Evolutionary conservation across 352 stramenopile genomes (phyloP).

Genomic region (Stramenopiles sp.): DNA sequence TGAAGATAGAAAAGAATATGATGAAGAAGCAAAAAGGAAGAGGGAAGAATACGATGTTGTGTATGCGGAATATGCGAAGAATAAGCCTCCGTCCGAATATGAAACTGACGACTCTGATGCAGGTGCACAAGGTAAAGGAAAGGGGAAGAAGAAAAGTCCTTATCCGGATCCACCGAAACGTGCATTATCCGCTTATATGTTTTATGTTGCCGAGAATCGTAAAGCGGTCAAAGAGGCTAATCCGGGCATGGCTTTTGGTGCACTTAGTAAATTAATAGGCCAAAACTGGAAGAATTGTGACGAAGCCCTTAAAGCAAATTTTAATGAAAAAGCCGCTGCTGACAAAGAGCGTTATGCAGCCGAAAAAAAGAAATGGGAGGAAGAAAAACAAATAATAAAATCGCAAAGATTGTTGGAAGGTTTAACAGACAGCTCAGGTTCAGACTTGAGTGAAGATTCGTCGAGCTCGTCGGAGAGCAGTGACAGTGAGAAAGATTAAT

Average conservation of each 20-base stretch:
- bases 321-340: background rate
- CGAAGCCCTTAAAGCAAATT: background rate
- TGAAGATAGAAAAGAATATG: constrained; percentile 67
- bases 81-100: constrained; percentile 62
- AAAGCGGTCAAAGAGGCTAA: background rate
- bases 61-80: constrained; percentile 63
- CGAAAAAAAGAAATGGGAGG: background rate
- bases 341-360: background rate
- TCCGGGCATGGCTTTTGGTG: background rate
- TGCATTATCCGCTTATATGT: background rate
- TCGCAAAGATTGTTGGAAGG: background rate
- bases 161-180: background rate
- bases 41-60: constrained; percentile 58
- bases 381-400: background rate
- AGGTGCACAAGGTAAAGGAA: no score
- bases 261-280: background rate
- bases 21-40: constrained; percentile 56
- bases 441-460: background rate
- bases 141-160: background rate
- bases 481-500: no score
- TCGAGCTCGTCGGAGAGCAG: background rate
- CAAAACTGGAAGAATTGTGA: constrained; percentile 3
- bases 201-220: background rate
- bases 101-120: constrained; percentile 54
- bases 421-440: background rate